These are phyloP conservation scores for Suillus variegatus DNA, from an alignment of 768 basidiomycete genomes.

Conservation along the genomic window DNA sequence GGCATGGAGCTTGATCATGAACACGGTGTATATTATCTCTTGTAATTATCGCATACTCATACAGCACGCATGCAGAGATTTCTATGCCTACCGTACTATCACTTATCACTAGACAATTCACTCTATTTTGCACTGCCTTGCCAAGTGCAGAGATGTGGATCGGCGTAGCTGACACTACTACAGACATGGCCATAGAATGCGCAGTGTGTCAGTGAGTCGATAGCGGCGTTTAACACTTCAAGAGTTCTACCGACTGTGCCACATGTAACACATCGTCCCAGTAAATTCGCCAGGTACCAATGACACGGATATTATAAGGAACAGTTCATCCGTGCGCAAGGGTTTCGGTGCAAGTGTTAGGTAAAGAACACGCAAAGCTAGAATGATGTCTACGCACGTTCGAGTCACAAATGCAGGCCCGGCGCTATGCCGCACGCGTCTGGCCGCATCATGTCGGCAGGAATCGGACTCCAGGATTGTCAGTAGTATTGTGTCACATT, in stretches of 20 bases:
- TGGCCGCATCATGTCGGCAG: not conserved
- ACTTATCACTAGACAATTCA: not conserved
- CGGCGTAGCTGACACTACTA: not conserved
- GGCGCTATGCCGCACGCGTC: not conserved
- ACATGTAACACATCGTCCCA: not conserved
- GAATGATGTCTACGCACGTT: not conserved
- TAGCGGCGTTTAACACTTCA: not conserved
- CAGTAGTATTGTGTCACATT: not conserved
- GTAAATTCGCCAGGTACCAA: not conserved
- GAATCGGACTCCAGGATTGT: not conserved
- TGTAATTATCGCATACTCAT: slow-evolving; percentile 5
- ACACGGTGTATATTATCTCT: slow-evolving; percentile 17
- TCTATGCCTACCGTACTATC: slow-evolving; percentile 2
- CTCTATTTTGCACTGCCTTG: not conserved
- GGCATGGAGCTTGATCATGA: slow-evolving; percentile 15
- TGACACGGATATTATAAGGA: not conserved
- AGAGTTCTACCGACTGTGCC: too few species aligned
- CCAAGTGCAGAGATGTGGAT: not conserved
- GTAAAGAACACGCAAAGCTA: not conserved
- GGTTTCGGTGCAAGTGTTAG: not conserved
- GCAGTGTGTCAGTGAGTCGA: not conserved
- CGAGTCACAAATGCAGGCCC: not conserved
- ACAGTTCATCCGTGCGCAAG: not conserved
- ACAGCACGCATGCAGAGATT: slow-evolving; percentile 1
- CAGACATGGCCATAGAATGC: not conserved